A percentile compares a stretch with the other conserved stretches of the same genome.
Evolutionary conservation across 352 stramenopile genomes (phyloP).

Genomic region (Thraustotheca clavata): DNA sequence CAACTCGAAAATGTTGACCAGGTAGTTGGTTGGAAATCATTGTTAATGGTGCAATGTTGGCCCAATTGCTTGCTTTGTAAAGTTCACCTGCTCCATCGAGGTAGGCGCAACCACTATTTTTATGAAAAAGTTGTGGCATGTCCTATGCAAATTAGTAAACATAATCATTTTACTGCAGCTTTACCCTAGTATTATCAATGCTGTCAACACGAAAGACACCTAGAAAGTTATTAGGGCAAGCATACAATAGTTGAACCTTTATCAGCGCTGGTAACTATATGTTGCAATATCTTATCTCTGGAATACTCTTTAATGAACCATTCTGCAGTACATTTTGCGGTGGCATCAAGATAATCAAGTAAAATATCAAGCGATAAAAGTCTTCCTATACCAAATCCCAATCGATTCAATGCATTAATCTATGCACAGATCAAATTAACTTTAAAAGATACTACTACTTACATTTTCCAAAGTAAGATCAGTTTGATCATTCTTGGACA

Average conservation of each 20-base stretch:
- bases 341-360: conserved; percentile 54
- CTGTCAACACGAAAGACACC: conserved; percentile 3
- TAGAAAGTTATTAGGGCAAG: background rate
- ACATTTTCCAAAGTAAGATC: conserved; percentile 57
- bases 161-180: too few species aligned
- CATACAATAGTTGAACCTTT: conserved; percentile 11
- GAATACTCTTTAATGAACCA: conserved; percentile 46
- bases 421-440: conserved; percentile 31
- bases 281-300: conserved; percentile 46
- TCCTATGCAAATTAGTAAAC: too few species aligned
- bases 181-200: too few species aligned
- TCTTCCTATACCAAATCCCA: conserved; percentile 67
- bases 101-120: too few species aligned
- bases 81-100: too few species aligned
- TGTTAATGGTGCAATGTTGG: too few species aligned
- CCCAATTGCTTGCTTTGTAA: too few species aligned
- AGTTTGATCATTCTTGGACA: conserved; percentile 52
- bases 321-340: conserved; percentile 35
- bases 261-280: conserved; percentile 42
- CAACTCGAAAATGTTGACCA: conserved; percentile 31
- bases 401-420: background rate
- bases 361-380: conserved; percentile 57
- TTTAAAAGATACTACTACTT: conserved; percentile 30
- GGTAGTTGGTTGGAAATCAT: too few species aligned
- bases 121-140: too few species aligned